A percentile compares a stretch with the other conserved stretches of the same genome.
phyloP scores from a whole-genome alignment of 345 rosid species.

The Ceriops decandra region DNA sequence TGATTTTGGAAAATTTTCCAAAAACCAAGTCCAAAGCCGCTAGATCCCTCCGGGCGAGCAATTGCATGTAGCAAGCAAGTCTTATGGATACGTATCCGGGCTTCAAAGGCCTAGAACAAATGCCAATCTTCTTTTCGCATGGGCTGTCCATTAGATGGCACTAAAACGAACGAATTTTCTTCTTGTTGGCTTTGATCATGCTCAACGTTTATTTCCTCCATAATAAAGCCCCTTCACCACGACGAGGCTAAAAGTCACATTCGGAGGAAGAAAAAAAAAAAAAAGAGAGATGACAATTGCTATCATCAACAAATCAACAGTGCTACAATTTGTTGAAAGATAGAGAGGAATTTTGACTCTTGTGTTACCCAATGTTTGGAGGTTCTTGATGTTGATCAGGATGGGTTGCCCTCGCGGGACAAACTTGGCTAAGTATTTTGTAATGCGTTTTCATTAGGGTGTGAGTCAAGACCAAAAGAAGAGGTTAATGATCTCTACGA shows the following conservation, averaged over 20 bases:
- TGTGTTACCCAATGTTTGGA: slow-evolving; percentile 34
- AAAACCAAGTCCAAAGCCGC: no score
- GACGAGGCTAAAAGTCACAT: neutral
- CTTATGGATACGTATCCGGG: no score
- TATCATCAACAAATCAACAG: slow-evolving; percentile 36
- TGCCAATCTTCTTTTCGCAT: no score
- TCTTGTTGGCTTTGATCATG: no score
- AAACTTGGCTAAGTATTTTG: slow-evolving; percentile 36
- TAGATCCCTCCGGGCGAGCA: no score
- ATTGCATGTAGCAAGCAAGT: no score
- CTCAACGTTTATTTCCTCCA: neutral
- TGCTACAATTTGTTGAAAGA: slow-evolving; percentile 36
- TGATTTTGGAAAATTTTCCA: no score
- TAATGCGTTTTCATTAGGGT: slow-evolving; percentile 32
- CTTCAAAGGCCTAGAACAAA: no score
- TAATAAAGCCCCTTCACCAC: neutral
- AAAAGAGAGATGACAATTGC: slow-evolving; percentile 28
- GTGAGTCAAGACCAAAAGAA: slow-evolving; percentile 16
- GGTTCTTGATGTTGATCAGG: slow-evolving; percentile 34
- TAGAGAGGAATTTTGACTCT: slow-evolving; percentile 24
- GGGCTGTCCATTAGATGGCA: no score
- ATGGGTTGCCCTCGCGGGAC: slow-evolving; percentile 29
- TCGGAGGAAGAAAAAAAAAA: neutral
- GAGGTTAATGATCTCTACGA: slow-evolving; percentile 10
- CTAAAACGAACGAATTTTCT: no score